A percentile compares a stretch with the other conserved stretches of the same genome.
phyloP scores from a whole-genome alignment of 805 yeast genomes.

The Tetrapisispora pingtungensis region DNA sequence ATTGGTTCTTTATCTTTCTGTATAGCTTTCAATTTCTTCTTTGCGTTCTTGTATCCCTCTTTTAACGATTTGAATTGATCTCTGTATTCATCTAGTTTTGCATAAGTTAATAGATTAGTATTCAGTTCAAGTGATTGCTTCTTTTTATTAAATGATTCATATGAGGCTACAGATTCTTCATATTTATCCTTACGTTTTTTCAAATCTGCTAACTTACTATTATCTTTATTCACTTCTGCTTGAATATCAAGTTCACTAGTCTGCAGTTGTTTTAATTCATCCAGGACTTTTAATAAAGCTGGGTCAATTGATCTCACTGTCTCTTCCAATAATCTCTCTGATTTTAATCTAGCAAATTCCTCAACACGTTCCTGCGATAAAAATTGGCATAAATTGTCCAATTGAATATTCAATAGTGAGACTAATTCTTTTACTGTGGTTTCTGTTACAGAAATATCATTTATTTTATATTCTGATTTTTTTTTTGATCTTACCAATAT shows the following conservation, averaged over 20 bases:
- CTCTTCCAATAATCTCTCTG: slow-evolving; percentile 62
- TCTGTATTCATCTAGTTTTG: slow-evolving; percentile 35
- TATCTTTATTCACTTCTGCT: slow-evolving; percentile 29
- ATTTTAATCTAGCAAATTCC: slow-evolving; percentile 73
- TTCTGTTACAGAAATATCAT: slow-evolving; percentile 36
- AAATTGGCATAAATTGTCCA: slow-evolving; percentile 88
- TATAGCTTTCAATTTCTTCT: slow-evolving; percentile 19
- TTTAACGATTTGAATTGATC: slow-evolving; percentile 21
- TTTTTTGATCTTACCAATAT: slow-evolving; percentile 32
- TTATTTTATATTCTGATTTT: slow-evolving; percentile 45
- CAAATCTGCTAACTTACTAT: slow-evolving; percentile 26
- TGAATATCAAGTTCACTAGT: slow-evolving; percentile 30
- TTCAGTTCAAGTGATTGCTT: slow-evolving; percentile 39
- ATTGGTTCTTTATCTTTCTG: slow-evolving; percentile 21
- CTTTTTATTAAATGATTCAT: slow-evolving; percentile 38
- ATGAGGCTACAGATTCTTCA: slow-evolving; percentile 40
- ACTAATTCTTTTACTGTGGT: slow-evolving; percentile 37
- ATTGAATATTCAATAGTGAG: slow-evolving; percentile 56
- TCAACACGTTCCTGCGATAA: slow-evolving; percentile 93
- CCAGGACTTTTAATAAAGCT: slow-evolving; percentile 47
- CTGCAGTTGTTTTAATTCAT: slow-evolving; percentile 45
- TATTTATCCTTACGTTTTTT: slow-evolving; percentile 30
- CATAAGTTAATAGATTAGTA: slow-evolving; percentile 39
- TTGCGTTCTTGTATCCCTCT: slow-evolving; percentile 21
- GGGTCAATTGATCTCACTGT: slow-evolving; percentile 75